phyloP scores from a whole-genome alignment of 2,329 filamentous ascomycete genomes.

The Botrytis cinerea region DNA sequence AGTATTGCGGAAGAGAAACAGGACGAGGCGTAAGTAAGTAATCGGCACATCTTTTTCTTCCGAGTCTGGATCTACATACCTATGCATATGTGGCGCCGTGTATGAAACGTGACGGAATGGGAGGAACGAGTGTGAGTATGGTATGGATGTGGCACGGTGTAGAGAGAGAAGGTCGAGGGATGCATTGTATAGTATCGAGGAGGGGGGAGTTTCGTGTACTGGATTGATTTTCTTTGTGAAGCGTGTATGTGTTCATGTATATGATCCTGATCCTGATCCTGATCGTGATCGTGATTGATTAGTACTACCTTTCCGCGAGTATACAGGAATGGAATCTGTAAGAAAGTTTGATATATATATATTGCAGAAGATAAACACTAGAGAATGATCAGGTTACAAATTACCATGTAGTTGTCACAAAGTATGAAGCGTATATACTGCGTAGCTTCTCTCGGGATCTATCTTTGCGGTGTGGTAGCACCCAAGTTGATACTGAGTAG shows the following conservation, averaged over 20 bases:
- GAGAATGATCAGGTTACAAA: not conserved
- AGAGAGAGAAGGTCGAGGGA: not conserved
- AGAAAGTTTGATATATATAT: not conserved
- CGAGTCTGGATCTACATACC: no score
- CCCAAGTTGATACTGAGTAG: not conserved
- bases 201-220: not conserved
- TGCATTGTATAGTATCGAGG: not conserved
- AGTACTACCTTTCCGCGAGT: not conserved
- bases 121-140: no score
- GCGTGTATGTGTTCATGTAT: not conserved
- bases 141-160: not conserved
- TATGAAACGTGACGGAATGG: not conserved
- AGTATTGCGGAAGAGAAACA: not conserved
- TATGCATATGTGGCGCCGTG: not conserved
- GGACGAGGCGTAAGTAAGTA: accelerated
- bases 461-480: not conserved
- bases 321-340: not conserved
- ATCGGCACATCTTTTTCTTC: not conserved
- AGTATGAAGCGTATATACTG: no score
- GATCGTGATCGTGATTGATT: no score
- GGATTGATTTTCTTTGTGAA: not conserved
- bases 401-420: not conserved
- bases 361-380: not conserved
- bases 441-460: not conserved
- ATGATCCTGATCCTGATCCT: no score